Evolutionary conservation across 805 yeast genomes (phyloP).

Genomic region (Suhomyces vadensis): DNA sequence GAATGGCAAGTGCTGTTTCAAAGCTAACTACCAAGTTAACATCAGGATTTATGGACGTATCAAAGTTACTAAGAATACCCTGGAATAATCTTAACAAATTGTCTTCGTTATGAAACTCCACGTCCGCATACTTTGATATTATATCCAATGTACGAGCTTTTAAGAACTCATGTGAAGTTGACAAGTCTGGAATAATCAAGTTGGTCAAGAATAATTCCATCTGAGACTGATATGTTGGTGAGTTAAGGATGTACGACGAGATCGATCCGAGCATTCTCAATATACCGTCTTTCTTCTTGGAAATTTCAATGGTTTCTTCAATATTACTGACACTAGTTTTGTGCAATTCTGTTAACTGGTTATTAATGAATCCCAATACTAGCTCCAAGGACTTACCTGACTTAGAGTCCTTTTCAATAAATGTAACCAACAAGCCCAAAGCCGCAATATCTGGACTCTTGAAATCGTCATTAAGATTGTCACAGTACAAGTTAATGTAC

Average conservation of each 20-base stretch:
- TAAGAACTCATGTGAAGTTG: slow-evolving; percentile 62
- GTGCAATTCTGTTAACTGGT: slow-evolving; percentile 40
- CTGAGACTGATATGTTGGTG: slow-evolving; percentile 55
- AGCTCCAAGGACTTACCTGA: slow-evolving; percentile 59
- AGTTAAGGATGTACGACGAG: slow-evolving; percentile 54
- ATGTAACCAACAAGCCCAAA: slow-evolving; percentile 63
- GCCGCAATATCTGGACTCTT: slow-evolving; percentile 80
- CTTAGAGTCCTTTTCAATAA: slow-evolving; percentile 61
- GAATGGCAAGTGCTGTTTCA: slow-evolving; percentile 83
- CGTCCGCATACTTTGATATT: slow-evolving; percentile 61
- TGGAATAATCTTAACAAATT: slow-evolving; percentile 30
- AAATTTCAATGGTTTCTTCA: slow-evolving; percentile 46
- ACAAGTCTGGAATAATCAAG: slow-evolving; percentile 71
- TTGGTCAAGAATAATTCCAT: slow-evolving; percentile 67
- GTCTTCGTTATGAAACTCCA: slow-evolving; percentile 45
- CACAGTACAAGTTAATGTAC: slow-evolving; percentile 71
- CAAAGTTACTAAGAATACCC: slow-evolving; percentile 35
- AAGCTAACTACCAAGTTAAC: slow-evolving; percentile 70
- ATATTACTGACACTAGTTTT: slow-evolving; percentile 17
- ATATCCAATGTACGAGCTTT: slow-evolving; percentile 74
- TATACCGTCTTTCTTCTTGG: slow-evolving; percentile 73
- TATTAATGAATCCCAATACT: slow-evolving; percentile 60
- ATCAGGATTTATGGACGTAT: slow-evolving; percentile 12
- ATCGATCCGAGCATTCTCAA: slow-evolving; percentile 77
- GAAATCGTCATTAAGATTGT: slow-evolving; percentile 49